These are phyloP conservation scores for Pseudoneurospora amorphoporcata DNA, from an alignment of 495 filamentous ascomycete genomes.

Conservation along the genomic window DNA sequence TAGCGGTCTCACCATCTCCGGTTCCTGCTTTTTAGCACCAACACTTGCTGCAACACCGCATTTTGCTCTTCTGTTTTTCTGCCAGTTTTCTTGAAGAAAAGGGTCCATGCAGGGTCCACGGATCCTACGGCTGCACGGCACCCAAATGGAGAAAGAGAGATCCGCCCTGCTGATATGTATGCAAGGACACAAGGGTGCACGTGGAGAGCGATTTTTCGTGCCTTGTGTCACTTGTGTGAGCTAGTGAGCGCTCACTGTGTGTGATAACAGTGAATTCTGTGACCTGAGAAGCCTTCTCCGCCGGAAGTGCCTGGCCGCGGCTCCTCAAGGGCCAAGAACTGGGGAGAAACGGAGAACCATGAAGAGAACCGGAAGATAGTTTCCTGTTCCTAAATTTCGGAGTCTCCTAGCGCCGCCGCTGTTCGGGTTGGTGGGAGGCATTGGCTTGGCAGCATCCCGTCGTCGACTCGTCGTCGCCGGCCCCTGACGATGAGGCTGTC, in stretches of 20 bases:
- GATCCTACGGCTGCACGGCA: neutral
- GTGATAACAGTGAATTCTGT: neutral
- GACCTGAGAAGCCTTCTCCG: neutral
- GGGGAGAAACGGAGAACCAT: neutral
- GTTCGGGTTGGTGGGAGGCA: neutral
- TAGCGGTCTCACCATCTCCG: neutral
- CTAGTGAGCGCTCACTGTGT: neutral
- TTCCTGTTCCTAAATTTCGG: neutral
- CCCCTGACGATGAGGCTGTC: neutral
- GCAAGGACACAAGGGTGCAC: constrained; percentile 9
- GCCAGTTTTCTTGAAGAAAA: neutral
- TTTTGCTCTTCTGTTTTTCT: neutral
- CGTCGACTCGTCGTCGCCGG: neutral
- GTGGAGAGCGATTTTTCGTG: constrained; percentile 6
- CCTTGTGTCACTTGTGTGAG: neutral
- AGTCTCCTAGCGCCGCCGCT: neutral
- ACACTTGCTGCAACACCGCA: neutral
- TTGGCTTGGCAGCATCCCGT: neutral
- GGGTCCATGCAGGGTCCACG: neutral
- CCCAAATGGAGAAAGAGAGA: neutral
- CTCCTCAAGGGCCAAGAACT: neutral
- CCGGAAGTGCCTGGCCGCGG: neutral
- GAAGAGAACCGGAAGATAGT: neutral
- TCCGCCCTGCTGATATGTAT: neutral
- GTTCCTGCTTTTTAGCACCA: neutral